Evolutionary conservation across 176 grass and related monocot species (phyloP).

Genomic region (bread wheat (Triticum aestivum)): DNA sequence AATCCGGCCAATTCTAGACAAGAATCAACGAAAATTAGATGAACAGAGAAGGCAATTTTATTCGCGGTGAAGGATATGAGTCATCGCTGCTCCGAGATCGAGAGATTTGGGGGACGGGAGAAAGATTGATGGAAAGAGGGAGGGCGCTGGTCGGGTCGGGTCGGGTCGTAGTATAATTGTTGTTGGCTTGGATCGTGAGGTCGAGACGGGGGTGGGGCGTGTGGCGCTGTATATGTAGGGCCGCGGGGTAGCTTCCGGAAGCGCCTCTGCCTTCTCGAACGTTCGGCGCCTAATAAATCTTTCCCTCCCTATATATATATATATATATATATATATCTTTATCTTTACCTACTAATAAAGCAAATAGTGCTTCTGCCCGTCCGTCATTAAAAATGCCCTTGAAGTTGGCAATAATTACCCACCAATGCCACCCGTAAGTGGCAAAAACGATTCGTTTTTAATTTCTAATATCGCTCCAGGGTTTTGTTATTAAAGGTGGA

Average conservation of each 20-base stretch:
- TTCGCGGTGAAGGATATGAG: conserved; percentile 34
- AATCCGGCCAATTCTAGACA: not conserved
- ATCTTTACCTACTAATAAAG: too few species aligned
- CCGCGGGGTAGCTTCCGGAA: conserved; percentile 10
- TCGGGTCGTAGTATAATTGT: not conserved
- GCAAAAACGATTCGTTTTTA: too few species aligned
- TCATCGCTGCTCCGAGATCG: conserved; percentile 5
- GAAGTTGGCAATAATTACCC: too few species aligned
- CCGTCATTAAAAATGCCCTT: too few species aligned
- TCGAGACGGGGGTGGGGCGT: not conserved
- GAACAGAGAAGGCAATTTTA: not conserved
- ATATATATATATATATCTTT: too few species aligned
- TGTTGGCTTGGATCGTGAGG: not conserved
- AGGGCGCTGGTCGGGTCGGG: too few species aligned
- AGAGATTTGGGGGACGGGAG: not conserved
- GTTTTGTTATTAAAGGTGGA: too few species aligned
- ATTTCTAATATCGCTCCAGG: too few species aligned
- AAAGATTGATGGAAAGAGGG: not conserved
- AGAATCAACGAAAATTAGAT: not conserved
- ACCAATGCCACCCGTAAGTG: too few species aligned
- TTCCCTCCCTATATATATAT: too few species aligned
- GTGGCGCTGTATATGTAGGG: conserved; percentile 22
- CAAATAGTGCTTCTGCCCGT: too few species aligned
- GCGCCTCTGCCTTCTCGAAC: conserved; percentile 15
- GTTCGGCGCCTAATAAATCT: not conserved